phyloP scores from a whole-genome alignment of 2,329 filamentous ascomycete species.

The Pseudodiploospora longispora region DNA sequence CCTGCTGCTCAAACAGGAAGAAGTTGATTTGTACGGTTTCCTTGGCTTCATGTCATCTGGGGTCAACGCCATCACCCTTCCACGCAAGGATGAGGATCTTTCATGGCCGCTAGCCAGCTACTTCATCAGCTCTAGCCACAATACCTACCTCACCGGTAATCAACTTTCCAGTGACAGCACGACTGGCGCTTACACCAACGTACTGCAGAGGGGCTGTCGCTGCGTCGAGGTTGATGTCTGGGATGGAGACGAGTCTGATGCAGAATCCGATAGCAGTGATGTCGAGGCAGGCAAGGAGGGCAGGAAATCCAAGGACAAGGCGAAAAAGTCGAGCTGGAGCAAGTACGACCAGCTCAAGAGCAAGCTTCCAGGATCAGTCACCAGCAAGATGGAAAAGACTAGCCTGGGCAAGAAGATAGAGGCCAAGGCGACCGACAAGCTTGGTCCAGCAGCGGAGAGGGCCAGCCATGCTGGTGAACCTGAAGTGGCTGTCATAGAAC shows the following conservation, averaged over 20 bases:
- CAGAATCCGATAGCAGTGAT: slow-evolving; percentile 48
- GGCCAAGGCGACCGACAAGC: slow-evolving; percentile 17
- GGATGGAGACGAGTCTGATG: slow-evolving; percentile 75
- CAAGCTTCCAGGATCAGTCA: slow-evolving; percentile 36
- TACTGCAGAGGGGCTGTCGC: slow-evolving; percentile 74
- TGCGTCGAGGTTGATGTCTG: slow-evolving; percentile 95
- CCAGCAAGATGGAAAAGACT: slow-evolving; percentile 40
- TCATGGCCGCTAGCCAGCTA: slow-evolving; percentile 81
- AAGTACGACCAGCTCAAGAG: slow-evolving; percentile 58
- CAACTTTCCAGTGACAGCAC: slow-evolving; percentile 83
- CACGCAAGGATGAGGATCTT: slow-evolving; percentile 41
- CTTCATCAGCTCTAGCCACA: slow-evolving; percentile 91
- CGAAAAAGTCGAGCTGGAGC: slow-evolving; percentile 44
- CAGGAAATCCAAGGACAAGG: slow-evolving; percentile 28
- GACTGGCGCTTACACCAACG: slow-evolving; percentile 78
- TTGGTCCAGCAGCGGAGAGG: slow-evolving; percentile 1
- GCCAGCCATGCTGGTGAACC: slow-evolving; percentile 9
- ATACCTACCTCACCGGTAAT: slow-evolving; percentile 85
- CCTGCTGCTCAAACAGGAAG: slow-evolving; percentile 19
- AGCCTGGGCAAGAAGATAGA: slow-evolving; percentile 36
- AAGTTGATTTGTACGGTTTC: slow-evolving; percentile 41
- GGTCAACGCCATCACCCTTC: slow-evolving; percentile 33
- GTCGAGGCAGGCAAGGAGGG: slow-evolving; percentile 2
- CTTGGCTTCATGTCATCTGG: slow-evolving; percentile 49
- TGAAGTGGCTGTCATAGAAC: slow-evolving; percentile 46